Evolutionary conservation across 2,329 filamentous ascomycete species (phyloP).

Genomic region (Cordyceps sp.): DNA sequence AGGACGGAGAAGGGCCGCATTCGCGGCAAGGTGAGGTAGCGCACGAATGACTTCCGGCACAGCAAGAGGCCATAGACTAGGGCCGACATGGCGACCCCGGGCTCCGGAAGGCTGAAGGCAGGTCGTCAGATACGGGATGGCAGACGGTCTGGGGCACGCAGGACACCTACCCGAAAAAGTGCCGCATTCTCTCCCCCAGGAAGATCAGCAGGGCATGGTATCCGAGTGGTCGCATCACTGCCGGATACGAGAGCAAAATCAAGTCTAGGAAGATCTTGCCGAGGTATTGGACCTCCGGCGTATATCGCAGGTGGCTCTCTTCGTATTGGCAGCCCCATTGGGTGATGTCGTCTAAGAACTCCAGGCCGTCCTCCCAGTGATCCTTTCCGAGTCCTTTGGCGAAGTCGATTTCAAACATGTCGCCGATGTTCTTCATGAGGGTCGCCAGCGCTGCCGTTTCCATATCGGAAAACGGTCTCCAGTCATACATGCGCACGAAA

Average conservation of each 20-base stretch:
- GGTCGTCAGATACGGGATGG: slow-evolving; percentile 1
- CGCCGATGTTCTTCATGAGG: slow-evolving; percentile 56
- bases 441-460: slow-evolving; percentile 51
- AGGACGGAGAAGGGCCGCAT: slow-evolving; percentile 20
- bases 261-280: slow-evolving; percentile 44
- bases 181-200: slow-evolving; percentile 46
- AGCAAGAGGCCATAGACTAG: slow-evolving; percentile 30
- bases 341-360: slow-evolving; percentile 31
- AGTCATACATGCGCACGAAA: slow-evolving; percentile 52
- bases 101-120: slow-evolving; percentile 26
- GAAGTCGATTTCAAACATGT: slow-evolving; percentile 50
- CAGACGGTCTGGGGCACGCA: background rate
- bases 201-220: slow-evolving; percentile 36
- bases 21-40: slow-evolving; percentile 44
- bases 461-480: slow-evolving; percentile 48
- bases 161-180: slow-evolving; percentile 42
- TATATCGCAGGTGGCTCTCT: slow-evolving; percentile 36
- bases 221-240: slow-evolving; percentile 25
- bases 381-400: slow-evolving; percentile 17
- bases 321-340: slow-evolving; percentile 41
- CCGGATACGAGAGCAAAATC: slow-evolving; percentile 37
- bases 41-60: slow-evolving; percentile 36
- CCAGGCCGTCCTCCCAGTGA: slow-evolving; percentile 31
- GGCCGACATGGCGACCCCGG: slow-evolving; percentile 16
- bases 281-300: slow-evolving; percentile 27